Base-by-base conservation (phyloP, 495 filamentous ascomycete species). In the Darksidea phi region DNA sequence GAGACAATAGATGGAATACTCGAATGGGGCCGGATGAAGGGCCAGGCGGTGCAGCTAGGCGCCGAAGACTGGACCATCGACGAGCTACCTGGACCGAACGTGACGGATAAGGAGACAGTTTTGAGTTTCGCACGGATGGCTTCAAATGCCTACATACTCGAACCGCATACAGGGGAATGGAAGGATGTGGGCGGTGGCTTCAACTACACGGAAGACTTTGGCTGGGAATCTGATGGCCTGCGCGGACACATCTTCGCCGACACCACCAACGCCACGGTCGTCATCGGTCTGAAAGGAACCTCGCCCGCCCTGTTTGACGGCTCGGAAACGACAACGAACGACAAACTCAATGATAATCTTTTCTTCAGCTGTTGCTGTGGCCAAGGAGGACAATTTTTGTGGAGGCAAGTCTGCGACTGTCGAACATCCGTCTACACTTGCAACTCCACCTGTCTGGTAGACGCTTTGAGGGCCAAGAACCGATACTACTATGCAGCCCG, bases 351-450 rank as follows among this genome's bases (percentile, higher is more conserved):
- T 71, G 94, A 98, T 72, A 98, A 98, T 70, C 82, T 98, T 8
- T 95, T 93, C 71, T 96, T 96, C 77, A 91, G 92, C 70, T 98
- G 94, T 75, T 98, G 94, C 71, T 98, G 94, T 75, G 94, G 84
- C 11, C 89, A 97, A 76, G 90, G 95, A 58, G 89, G 90, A 0
- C 88, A 89, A 45, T 74, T 84, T 75, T 82, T 90, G 21, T 96
- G 90, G 87, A 84, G 85, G 53, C 86, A 94, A 69, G 90, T 95
- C 45, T 98, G 94, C 71, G 87, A 96, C 69, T 98, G 94, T 72
- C 88, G 88, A 66, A 88, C 83, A 13, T 80, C 82, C 4, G 88
- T 90, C 1, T 97, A 89, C 64, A 87, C 85, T 10, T 97, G 91
- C 75, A 96, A 97, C 68, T 82, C 89, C 52, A 95, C 91, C 2